Evolutionary conservation across 495 filamentous ascomycete genomes (phyloP), one percentile per base, ranked within the genome.

Genomic region (Sphaerosporella brunnea): DNA sequence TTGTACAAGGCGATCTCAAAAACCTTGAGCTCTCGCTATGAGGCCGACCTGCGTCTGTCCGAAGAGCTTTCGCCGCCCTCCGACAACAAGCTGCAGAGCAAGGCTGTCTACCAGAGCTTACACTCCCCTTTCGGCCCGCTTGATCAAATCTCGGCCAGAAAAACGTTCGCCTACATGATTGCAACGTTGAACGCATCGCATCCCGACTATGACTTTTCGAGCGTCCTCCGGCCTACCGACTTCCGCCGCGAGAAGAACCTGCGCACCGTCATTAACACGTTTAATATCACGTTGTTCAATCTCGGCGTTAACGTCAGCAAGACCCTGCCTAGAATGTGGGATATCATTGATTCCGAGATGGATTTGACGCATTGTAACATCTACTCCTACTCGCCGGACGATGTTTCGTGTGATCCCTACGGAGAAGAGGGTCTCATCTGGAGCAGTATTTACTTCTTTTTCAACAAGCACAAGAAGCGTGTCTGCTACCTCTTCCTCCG

Each of bases 121-220:
- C 78, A 84, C 49, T 79, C 84, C 0, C 84, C 92, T 4, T 97
- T 97, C 58, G 92, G 90, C 13, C 77, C 78, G 26, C 71, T 97
- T 40, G 82, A 80, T 45, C 81, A 95, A 51, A 74, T 80, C 38
- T 82, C 82, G 7, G 85, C 82, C 58, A 82, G 92, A 10, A 78
- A 86, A 39, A 93, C 83, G 0, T 96, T 90, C 64, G 86, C 90
- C 34, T 96, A 96, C 63, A 63, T 96, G 48, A 95, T 96, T 58
- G 90, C 90, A 10, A 95, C 92, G 1, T 70, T 99, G n/a, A 99
- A 99, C 54, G 88, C 88, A 0, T 87, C 81, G 32, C 87, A 99
- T 64, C 80, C 86, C 1, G 92, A 99, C 62, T 99, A 99, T 63
- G 88, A 96, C 64, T 96, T 96, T 65, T 90, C 84, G 1, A 79